Evolutionary conservation across 805 yeast genomes (phyloP).

Genomic region (Metschnikowia dekortorum): DNA sequence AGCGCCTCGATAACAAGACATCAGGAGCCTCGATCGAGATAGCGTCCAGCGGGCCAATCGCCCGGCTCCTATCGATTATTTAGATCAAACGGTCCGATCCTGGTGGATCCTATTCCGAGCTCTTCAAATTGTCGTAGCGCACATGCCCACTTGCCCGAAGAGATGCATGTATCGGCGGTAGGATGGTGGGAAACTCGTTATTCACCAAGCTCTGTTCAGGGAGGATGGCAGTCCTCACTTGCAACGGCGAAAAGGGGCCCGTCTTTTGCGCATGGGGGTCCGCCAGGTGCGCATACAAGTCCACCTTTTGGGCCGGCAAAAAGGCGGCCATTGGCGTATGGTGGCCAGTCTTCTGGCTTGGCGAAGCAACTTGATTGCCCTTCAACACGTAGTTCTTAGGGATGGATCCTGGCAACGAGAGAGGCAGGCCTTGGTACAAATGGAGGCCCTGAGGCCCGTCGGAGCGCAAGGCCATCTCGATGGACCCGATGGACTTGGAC

Average conservation of each 20-base stretch:
- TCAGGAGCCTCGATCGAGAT: no score
- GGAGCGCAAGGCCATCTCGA: not conserved
- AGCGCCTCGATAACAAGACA: no score
- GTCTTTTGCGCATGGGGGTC: not conserved
- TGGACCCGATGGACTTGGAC: slow-evolving; percentile 8
- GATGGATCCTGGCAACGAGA: not conserved
- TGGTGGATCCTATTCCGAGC: not conserved
- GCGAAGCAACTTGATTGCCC: not conserved
- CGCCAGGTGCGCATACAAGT: no score
- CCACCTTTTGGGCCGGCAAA: no score
- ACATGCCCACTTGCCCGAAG: not conserved
- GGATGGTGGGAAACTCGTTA: not conserved
- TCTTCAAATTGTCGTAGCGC: not conserved
- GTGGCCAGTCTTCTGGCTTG: not conserved
- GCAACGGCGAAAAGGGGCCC: not conserved
- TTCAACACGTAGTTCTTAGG: not conserved
- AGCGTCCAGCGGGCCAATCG: no score
- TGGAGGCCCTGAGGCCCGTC: not conserved
- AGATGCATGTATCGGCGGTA: slow-evolving; percentile 1
- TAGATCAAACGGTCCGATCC: no score
- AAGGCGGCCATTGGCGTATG: not conserved
- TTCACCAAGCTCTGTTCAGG: not conserved
- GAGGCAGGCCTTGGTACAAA: not conserved
- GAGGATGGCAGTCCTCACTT: not conserved
- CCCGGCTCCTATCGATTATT: no score